These are phyloP conservation scores for Ascochyta viciae-villosae DNA, from an alignment of 2,329 filamentous ascomycete species.

Conservation along the genomic window DNA sequence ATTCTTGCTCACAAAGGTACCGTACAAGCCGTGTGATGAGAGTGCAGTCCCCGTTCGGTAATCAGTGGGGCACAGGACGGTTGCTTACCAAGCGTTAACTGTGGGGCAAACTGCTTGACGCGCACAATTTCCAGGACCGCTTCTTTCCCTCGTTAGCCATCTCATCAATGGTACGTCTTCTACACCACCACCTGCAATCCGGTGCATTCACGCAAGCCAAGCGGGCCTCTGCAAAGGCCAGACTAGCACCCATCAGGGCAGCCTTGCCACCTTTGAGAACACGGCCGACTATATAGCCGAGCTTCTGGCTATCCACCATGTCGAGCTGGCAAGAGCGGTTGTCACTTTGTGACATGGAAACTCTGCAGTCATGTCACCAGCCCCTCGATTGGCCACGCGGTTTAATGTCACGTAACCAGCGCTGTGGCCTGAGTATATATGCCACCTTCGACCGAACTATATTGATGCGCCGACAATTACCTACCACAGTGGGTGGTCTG, in stretches of 20 bases:
- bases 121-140: neutral
- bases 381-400: neutral
- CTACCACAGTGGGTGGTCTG: neutral
- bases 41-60: neutral
- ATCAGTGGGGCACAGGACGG: slow-evolving; percentile 11
- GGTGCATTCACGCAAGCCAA: too few relatives aligned
- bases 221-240: neutral
- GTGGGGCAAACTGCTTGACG: neutral
- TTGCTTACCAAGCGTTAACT: slow-evolving; percentile 15
- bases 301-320: neutral
- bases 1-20: neutral
- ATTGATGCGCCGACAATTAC: too few relatives aligned
- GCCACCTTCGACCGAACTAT: too few relatives aligned
- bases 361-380: neutral
- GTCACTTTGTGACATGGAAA: too few relatives aligned
- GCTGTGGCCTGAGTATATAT: neutral
- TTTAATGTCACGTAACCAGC: neutral
- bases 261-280: neutral
- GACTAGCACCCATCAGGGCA: neutral
- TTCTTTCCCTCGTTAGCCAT: neutral
- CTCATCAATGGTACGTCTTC: neutral
- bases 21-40: neutral
- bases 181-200: neutral
- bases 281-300: neutral
- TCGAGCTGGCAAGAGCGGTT: neutral